phyloP scores from a whole-genome alignment of 2,329 filamentous ascomycete genomes.

The Dactylellina haptotyla region DNA sequence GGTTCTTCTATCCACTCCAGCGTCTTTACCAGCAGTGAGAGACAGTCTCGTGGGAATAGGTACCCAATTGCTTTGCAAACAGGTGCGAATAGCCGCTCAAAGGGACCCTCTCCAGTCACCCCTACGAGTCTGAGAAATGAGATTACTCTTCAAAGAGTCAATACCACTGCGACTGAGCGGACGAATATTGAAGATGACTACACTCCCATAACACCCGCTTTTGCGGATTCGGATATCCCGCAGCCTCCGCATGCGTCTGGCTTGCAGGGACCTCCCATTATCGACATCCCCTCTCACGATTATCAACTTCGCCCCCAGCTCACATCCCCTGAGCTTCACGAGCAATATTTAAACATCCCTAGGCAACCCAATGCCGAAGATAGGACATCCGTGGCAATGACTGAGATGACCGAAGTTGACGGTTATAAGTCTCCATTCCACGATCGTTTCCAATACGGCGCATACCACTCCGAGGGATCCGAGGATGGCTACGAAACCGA shows the following conservation, averaged over 20 bases:
- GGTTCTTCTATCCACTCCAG: constrained; percentile 50
- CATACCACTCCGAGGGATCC: constrained; percentile 26
- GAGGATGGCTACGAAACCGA: constrained; percentile 25
- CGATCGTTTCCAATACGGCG: constrained; percentile 41
- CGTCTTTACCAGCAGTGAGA: constrained; percentile 41
- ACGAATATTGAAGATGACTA: constrained; percentile 51
- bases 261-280: constrained; percentile 12
- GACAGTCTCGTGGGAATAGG: constrained; percentile 43
- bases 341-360: constrained; percentile 49
- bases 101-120: constrained; percentile 19
- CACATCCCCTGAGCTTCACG: constrained; percentile 31
- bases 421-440: constrained; percentile 51
- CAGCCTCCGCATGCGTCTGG: constrained; percentile 17
- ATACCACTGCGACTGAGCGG: constrained; percentile 33
- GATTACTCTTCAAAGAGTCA: constrained; percentile 22
- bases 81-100: constrained; percentile 13
- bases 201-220: constrained; percentile 42
- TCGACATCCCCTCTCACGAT: constrained; percentile 35
- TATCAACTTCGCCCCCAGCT: constrained; percentile 24
- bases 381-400: constrained; percentile 33
- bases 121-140: constrained; percentile 33
- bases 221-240: constrained; percentile 25
- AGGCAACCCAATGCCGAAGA: constrained; percentile 6
- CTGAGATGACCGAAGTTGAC: constrained; percentile 49
- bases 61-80: constrained; percentile 45